phyloP scores from a whole-genome alignment of 208 protist genomes.

The Leishmania mexicana region DNA sequence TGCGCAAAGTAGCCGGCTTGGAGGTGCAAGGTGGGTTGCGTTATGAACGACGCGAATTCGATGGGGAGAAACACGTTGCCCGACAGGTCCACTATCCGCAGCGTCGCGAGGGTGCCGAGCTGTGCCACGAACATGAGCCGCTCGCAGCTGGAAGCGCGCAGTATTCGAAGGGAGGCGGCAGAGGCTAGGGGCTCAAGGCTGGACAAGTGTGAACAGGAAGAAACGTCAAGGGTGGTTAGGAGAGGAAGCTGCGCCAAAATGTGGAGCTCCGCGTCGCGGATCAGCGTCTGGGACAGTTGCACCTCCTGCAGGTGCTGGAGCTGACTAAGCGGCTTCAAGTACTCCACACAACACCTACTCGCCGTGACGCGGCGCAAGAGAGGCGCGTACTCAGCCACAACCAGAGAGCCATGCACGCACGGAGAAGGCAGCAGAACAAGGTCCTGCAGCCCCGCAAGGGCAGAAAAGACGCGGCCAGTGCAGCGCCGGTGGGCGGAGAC shows the following conservation, averaged over 20 bases:
- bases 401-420: slow-evolving; percentile 27
- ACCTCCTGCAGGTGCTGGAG: slow-evolving; percentile 35
- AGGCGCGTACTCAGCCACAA: slow-evolving; percentile 32
- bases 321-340: slow-evolving; percentile 29
- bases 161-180: slow-evolving; percentile 16
- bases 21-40: slow-evolving; percentile 1
- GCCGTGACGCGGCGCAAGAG: slow-evolving; percentile 32
- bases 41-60: slow-evolving; percentile 28
- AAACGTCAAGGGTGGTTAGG: slow-evolving; percentile 38
- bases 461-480: slow-evolving; percentile 12
- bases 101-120: slow-evolving; percentile 20
- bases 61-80: slow-evolving; percentile 27
- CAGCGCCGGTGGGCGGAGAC: slow-evolving; percentile 11
- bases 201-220: slow-evolving; percentile 42
- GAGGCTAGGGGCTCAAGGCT: slow-evolving; percentile 37
- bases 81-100: slow-evolving; percentile 33
- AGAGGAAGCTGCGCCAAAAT: slow-evolving; percentile 37
- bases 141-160: slow-evolving; percentile 27
- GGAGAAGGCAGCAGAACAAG: slow-evolving; percentile 30
- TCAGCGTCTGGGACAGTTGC: slow-evolving; percentile 32
- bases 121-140: slow-evolving; percentile 26
- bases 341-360: slow-evolving; percentile 23
- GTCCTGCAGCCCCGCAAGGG: slow-evolving; percentile 15
- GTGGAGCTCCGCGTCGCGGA: slow-evolving; percentile 45
- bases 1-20: slow-evolving; percentile 19